phyloP scores from a whole-genome alignment of 1,139 yeast species.

The Saccharomycopsis hybrid region DNA sequence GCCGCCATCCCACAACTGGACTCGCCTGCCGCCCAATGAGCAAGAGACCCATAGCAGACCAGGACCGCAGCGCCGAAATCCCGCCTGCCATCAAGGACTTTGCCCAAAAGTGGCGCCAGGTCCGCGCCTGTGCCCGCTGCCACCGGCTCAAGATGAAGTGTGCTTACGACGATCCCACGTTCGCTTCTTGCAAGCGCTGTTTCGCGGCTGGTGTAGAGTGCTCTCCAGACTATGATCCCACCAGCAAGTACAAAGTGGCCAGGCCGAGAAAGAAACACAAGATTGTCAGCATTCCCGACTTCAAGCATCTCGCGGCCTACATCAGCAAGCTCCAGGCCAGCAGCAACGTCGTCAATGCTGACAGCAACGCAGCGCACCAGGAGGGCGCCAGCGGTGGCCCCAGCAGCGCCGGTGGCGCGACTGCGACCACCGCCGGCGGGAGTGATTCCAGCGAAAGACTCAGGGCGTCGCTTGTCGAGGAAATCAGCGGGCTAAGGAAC shows the following conservation, averaged over 20 bases:
- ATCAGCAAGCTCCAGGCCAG: conserved; percentile 21
- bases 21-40: too few relatives aligned
- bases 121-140: conserved; percentile 53
- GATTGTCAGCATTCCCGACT: conserved; percentile 26
- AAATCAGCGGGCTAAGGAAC: conserved; percentile 14
- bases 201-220: conserved; percentile 39
- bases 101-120: conserved; percentile 37
- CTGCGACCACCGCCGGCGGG: too few relatives aligned
- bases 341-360: conserved; percentile 24
- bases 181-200: conserved; percentile 42
- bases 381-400: too few relatives aligned
- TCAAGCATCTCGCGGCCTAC: conserved; percentile 25
- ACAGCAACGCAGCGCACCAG: conserved; percentile 24
- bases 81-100: conserved; percentile 23
- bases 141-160: conserved; percentile 51
- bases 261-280: conserved; percentile 28
- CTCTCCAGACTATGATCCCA: conserved; percentile 44
- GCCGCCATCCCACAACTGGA: too few relatives aligned
- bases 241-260: conserved; percentile 28
- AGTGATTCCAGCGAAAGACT: conserved; percentile 3
- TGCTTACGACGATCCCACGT: conserved; percentile 42
- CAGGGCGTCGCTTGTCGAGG: conserved; percentile 11
- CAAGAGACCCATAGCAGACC: too few relatives aligned
- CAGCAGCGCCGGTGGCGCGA: too few relatives aligned
- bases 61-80: too few relatives aligned